phyloP scores from a whole-genome alignment of 257 asterid species.

The Solanum rostratum region DNA sequence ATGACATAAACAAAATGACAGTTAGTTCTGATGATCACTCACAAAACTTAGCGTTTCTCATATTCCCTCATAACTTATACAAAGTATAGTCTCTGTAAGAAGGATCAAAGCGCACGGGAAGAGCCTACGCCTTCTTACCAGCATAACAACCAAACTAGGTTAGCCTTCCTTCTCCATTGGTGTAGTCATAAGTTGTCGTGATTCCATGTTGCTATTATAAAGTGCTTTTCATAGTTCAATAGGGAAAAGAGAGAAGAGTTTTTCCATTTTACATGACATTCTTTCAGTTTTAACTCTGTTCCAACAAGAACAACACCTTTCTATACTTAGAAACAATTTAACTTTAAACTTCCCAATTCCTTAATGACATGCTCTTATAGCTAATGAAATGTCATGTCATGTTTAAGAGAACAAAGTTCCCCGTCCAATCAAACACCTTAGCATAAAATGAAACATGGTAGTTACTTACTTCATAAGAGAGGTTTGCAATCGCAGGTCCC shows the following conservation, averaged over 20 bases:
- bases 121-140: not conserved
- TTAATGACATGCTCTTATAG: not conserved
- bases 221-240: not conserved
- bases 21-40: not conserved
- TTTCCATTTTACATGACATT: not conserved
- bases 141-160: not conserved
- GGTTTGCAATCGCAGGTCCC: constrained; percentile 64
- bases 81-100: not conserved
- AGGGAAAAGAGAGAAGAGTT: not conserved
- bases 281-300: not conserved
- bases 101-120: not conserved
- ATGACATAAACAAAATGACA: not conserved
- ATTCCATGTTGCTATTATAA: not conserved
- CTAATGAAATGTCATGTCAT: not conserved
- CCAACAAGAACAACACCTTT: not conserved
- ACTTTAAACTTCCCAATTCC: not conserved
- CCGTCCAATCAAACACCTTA: not conserved
- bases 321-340: not conserved
- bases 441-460: not conserved
- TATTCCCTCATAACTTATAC: not conserved
- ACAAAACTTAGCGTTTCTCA: not conserved
- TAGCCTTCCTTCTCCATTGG: not conserved
- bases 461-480: constrained; percentile 47
- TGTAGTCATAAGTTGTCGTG: not conserved
- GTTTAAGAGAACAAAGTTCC: not conserved